phyloP scores from a whole-genome alignment of 352 stramenopile species.

The Phytopythium boreale region DNA sequence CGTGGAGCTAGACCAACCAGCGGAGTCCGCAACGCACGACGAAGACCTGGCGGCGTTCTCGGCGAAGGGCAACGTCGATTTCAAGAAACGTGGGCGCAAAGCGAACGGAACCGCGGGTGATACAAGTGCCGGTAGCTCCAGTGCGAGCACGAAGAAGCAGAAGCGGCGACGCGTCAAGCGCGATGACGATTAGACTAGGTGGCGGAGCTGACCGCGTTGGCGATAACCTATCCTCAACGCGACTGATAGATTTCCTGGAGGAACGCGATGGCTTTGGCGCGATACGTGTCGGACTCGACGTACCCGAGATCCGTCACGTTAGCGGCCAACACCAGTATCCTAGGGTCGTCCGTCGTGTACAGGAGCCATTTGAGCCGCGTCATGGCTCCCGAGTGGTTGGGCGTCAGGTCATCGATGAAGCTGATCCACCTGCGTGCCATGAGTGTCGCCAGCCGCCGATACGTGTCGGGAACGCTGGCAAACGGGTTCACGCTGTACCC shows the following conservation, averaged over 20 bases:
- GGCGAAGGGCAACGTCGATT: constrained; percentile 50
- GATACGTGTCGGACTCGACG: constrained; percentile 24
- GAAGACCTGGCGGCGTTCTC: constrained; percentile 53
- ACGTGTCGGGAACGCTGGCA: constrained; percentile 13
- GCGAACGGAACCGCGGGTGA: constrained; percentile 5
- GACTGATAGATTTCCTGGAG: constrained; percentile 2
- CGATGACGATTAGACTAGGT: constrained; percentile 39
- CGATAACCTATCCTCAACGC: neutral
- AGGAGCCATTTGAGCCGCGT: constrained; percentile 16
- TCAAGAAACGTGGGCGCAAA: constrained; percentile 57
- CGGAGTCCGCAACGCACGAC: constrained; percentile 15
- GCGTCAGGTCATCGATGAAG: constrained; percentile 24
- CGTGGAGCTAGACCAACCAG: constrained; percentile 50
- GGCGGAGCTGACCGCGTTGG: no score
- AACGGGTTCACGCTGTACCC: constrained; percentile 26
- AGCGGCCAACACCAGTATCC: constrained; percentile 27
- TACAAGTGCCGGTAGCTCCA: neutral
- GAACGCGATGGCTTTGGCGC: constrained; percentile 21
- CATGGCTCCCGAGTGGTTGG: constrained; percentile 15
- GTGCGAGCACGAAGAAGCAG: constrained; percentile 42
- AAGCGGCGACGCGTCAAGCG: constrained; percentile 56
- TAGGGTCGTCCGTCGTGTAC: constrained; percentile 20
- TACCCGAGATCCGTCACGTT: constrained; percentile 29
- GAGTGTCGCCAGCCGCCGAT: constrained; percentile 15
- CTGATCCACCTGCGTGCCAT: constrained; percentile 32